Evolutionary conservation across 495 filamentous ascomycete genomes (phyloP).

Genomic region (Hypoxylon crocopeplum): DNA sequence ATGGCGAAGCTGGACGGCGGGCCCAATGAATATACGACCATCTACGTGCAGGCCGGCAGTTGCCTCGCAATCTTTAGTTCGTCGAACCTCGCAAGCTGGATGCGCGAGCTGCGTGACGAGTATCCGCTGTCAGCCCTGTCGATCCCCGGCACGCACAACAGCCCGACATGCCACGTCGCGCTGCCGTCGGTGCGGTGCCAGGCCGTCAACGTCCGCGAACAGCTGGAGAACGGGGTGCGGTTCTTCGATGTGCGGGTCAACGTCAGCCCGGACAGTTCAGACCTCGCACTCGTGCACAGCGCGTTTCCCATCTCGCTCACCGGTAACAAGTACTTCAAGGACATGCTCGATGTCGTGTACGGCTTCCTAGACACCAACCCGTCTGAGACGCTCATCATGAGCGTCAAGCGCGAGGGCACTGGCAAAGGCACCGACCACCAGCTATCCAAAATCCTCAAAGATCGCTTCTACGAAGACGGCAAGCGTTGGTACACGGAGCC

Average conservation of each 20-base stretch:
- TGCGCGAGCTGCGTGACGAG: conserved; percentile 71
- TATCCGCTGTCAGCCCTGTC: conserved; percentile 79
- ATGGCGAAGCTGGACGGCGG: conserved; percentile 40
- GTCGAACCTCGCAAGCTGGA: conserved; percentile 77
- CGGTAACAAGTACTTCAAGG: conserved; percentile 71
- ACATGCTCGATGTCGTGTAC: conserved; percentile 71
- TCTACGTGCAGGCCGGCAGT: conserved; percentile 70
- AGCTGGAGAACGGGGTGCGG: conserved; percentile 89
- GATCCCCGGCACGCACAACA: conserved; percentile 97
- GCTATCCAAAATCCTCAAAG: conserved; percentile 71
- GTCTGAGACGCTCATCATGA: conserved; percentile 83
- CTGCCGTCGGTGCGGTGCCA: conserved; percentile 95
- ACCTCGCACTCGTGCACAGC: conserved; percentile 63
- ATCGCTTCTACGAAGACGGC: conserved; percentile 70
- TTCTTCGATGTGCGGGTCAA: conserved; percentile 90
- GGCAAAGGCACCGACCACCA: conserved; percentile 81
- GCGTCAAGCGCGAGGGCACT: conserved; percentile 87
- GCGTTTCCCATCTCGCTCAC: conserved; percentile 56
- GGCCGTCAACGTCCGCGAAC: conserved; percentile 73
- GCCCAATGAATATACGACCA: conserved; percentile 66
- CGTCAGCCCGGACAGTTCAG: conserved; percentile 73
- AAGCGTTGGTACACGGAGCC: conserved; percentile 79
- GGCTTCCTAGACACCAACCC: conserved; percentile 80
- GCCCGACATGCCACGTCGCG: conserved; percentile 79
- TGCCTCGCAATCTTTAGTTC: conserved; percentile 81